Evolutionary conservation across 305 asterid species (phyloP).

Genomic region (Rubia peregrina): DNA sequence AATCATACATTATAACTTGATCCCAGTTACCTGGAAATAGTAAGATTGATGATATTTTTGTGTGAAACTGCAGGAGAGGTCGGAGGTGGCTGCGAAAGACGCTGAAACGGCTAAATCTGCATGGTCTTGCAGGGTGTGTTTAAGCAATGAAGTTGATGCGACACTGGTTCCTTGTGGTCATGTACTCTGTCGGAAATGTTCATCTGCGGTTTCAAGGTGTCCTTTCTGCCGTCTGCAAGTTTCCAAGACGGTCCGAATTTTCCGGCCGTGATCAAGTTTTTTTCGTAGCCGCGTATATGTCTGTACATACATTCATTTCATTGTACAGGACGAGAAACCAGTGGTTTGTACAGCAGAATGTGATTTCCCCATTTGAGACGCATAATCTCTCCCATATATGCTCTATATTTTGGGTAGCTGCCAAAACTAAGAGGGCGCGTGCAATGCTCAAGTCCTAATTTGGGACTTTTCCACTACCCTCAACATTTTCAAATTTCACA

Average conservation of each 20-base stretch:
- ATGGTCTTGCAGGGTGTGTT: conserved; percentile 89
- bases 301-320: neutral
- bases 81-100: conserved; percentile 75
- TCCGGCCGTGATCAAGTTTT: conserved; percentile 53
- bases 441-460: no score
- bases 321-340: neutral
- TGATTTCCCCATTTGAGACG: neutral
- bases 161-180: conserved; percentile 88
- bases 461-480: no score
- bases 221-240: conserved; percentile 93
- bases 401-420: no score
- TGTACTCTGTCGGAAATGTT: conserved; percentile 79
- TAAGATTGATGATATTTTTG: neutral
- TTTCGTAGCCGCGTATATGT: neutral
- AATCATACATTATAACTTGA: neutral
- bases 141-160: conserved; percentile 72
- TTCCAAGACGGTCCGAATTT: conserved; percentile 63
- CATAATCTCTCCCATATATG: neutral
- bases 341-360: neutral
- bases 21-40: neutral
- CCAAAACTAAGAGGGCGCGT: no score
- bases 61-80: conserved; percentile 58
- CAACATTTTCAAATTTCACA: no score
- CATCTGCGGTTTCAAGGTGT: conserved; percentile 87
- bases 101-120: conserved; percentile 93